Evolutionary conservation across 192 early-diverging fungal genomes (phyloP), one percentile per base, ranked within the genome.

Genomic region (Geranomyces michiganensis): DNA sequence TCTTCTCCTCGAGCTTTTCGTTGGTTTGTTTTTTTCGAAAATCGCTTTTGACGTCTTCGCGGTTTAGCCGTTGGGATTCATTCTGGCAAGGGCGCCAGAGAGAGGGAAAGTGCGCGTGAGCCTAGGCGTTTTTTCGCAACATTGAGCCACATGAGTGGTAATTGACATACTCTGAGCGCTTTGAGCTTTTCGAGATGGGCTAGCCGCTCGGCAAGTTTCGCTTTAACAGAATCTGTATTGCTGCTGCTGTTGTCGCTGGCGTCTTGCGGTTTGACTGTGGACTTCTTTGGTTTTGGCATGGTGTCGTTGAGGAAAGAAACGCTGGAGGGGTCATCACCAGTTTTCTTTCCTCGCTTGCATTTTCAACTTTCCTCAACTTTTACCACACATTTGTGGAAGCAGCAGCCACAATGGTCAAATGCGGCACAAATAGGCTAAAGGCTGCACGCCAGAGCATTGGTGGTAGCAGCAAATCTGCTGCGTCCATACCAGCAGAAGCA

Each of bases 1-100:
- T 75, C 62, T 86, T 85, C 31, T 81, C 81, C 43, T 85, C 83
- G 30, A 88, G 79, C 30, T 82, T 73, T 7, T 85, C 87, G 74
- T 92, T 91, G 41, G 87, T 78, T 58, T 90, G 31, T 27, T 43
- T 65, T 29, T 65, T 66, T n/a, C 71, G 62, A 30, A 56, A 67
- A 22, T 73, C 71, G 19, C n/a, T 41, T 36, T 73, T 73, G 31
- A 73, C 71, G 22, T 71, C 70, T 49, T 71, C 62, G 6, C 59
- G 59, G 49, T 71, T 71, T 24, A 43, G 14, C 14, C 36, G 1
- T 64, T 71, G 60, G 15, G 70, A 71, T 36, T 61, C 70, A 14
- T 43, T 27, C 15, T 45, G 36, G 10, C 36, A 41, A 10, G 10
- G 10, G 36, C 0, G 53, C 26, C 17, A 19, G 51, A 10, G 48